A percentile compares a stretch with the other conserved stretches of the same genome.
Conservation (phyloP, 306 rosid genomes). For the Cucumis melo region DNA sequence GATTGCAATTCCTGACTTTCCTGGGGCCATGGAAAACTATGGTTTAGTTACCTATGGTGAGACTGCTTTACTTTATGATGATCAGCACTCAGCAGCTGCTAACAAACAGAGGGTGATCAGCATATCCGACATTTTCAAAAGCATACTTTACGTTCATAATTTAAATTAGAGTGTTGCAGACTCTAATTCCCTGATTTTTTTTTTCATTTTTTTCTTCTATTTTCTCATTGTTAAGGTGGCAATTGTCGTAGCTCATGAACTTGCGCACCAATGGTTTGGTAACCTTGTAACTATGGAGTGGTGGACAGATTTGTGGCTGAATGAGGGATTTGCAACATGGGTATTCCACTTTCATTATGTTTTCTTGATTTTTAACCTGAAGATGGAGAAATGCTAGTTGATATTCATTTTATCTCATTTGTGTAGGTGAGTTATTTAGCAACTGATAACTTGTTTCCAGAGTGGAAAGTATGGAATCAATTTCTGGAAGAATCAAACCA, state of each 20-base stretch:
- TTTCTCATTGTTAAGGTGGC: slow-evolving; percentile 56
- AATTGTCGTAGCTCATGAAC: slow-evolving; percentile 79
- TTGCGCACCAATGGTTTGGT: slow-evolving; percentile 99
- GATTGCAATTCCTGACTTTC: slow-evolving; percentile 94
- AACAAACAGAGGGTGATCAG: slow-evolving; percentile 72
- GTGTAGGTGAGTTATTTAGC: slow-evolving; percentile 89
- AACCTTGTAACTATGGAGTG: slow-evolving; percentile 98
- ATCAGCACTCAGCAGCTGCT: slow-evolving; percentile 74
- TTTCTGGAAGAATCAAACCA: slow-evolving; percentile 58
- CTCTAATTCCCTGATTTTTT: background rate
- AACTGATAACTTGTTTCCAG: slow-evolving; percentile 75
- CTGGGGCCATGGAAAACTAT: slow-evolving; percentile 98
- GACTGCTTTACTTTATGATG: slow-evolving; percentile 88
- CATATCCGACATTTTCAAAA: slow-evolving; percentile 7
- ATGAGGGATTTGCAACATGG: slow-evolving; percentile 99
- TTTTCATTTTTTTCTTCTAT: background rate
- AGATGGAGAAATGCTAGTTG: background rate
- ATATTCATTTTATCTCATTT: background rate
- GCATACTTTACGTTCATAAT: background rate
- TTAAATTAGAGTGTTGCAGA: background rate
- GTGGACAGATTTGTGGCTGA: slow-evolving; percentile 99
- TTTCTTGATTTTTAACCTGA: background rate
- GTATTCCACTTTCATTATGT: slow-evolving; percentile 27
- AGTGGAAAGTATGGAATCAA: slow-evolving; percentile 94
- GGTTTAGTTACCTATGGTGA: slow-evolving; percentile 90